A percentile compares a stretch with the other conserved stretches of the same genome.
These are phyloP conservation scores for Typha latifolia DNA, from an alignment of 176 grass and related monocot genomes.

Conservation along the genomic window DNA sequence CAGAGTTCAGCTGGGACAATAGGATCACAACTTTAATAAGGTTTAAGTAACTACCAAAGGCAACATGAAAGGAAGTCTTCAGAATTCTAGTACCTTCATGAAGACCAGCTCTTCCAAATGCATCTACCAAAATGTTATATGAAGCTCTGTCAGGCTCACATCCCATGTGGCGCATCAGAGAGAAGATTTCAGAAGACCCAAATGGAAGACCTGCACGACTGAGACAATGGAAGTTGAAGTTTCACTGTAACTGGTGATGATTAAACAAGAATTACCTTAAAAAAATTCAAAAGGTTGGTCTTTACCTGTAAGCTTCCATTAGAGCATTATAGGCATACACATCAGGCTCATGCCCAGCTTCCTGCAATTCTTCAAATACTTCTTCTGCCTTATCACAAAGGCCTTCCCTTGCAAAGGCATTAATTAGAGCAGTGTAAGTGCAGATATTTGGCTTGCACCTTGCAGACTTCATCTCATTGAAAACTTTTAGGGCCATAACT, in stretches of 20 bases:
- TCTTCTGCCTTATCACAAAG: conserved; percentile 92
- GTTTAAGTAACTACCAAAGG: neutral
- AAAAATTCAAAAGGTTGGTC: neutral
- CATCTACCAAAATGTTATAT: conserved; percentile 91
- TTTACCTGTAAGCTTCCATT: conserved; percentile 92
- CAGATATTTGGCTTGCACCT: conserved; percentile 87
- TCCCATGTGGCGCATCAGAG: conserved; percentile 80
- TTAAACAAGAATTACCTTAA: no score
- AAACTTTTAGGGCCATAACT: conserved; percentile 49
- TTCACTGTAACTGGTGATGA: neutral
- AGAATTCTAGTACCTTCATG: conserved; percentile 38
- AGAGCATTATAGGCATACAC: conserved; percentile 90
- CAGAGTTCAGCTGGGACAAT: no score
- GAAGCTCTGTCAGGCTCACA: conserved; percentile 91
- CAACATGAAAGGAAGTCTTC: neutral
- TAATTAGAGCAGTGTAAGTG: conserved; percentile 83
- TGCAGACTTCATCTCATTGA: conserved; percentile 76
- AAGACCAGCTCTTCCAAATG: conserved; percentile 80
- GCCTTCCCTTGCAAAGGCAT: conserved; percentile 77
- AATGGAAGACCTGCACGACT: conserved; percentile 72
- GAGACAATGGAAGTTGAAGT: neutral
- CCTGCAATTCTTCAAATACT: conserved; percentile 76
- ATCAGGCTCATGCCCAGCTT: conserved; percentile 67
- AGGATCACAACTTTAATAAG: no score
- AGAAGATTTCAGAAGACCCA: conserved; percentile 72